phyloP scores from a whole-genome alignment of 345 rosid species.

The Clarkia xantiana region DNA sequence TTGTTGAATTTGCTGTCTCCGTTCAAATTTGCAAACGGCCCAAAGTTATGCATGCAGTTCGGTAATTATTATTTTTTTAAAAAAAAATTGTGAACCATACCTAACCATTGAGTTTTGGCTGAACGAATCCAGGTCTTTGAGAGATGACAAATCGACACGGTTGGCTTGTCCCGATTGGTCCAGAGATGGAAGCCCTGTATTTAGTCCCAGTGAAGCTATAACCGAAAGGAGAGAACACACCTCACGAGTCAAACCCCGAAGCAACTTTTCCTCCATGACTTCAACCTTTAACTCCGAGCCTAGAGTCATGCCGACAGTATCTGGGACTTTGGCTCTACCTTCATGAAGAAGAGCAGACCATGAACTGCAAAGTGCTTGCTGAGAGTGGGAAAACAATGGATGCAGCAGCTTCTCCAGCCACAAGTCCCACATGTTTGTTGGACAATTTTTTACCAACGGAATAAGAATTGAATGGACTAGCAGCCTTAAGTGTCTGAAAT shows the following conservation, averaged over 20 bases:
- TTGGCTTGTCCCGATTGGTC: constrained; percentile 60
- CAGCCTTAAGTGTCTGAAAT: constrained; percentile 79
- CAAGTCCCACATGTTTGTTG: constrained; percentile 53
- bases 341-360: constrained; percentile 71
- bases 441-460: constrained; percentile 50
- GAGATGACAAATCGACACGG: constrained; percentile 41
- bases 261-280: constrained; percentile 93
- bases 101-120: constrained; percentile 58
- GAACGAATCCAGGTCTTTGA: constrained; percentile 54
- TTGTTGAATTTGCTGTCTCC: no score
- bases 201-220: constrained; percentile 59
- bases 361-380: constrained; percentile 54
- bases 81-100: constrained; percentile 22
- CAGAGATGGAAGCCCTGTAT: constrained; percentile 51
- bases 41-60: not conserved
- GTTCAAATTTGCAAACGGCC: no score
- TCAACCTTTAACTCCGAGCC: constrained; percentile 78
- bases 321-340: constrained; percentile 83
- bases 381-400: constrained; percentile 50
- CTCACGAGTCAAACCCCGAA: constrained; percentile 82
- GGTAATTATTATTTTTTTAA: not conserved
- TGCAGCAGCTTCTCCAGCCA: constrained; percentile 69
- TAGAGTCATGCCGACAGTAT: constrained; percentile 32
- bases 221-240: constrained; percentile 49
- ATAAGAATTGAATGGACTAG: constrained; percentile 57